These are phyloP conservation scores for Periconia macrospinosa DNA, from an alignment of 2,329 filamentous ascomycete genomes.

Conservation along the genomic window DNA sequence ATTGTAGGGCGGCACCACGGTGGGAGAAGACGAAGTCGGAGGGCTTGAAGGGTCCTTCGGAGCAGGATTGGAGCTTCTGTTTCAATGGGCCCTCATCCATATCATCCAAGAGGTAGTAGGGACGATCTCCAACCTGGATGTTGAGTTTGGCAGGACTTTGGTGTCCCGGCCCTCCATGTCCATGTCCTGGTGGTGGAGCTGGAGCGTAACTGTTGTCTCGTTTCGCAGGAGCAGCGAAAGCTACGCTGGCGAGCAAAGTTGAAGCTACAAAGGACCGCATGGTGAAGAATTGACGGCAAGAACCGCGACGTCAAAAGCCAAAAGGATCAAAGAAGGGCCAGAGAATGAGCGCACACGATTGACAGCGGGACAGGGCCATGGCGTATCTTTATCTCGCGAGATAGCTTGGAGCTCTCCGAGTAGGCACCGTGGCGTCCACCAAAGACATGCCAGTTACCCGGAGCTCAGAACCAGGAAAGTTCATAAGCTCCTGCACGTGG, in stretches of 20 bases:
- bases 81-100: conserved; percentile 44
- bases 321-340: conserved; percentile 12
- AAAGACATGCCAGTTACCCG: background rate
- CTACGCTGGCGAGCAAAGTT: conserved; percentile 28
- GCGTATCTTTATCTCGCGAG: conserved; percentile 25
- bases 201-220: conserved; percentile 15
- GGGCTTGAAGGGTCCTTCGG: conserved; percentile 38
- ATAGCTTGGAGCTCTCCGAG: conserved; percentile 9
- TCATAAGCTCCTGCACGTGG: conserved; percentile 30
- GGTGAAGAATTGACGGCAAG: conserved; percentile 9
- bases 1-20: conserved; percentile 40
- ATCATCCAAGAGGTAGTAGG: conserved; percentile 41
- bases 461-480: conserved; percentile 17
- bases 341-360: conserved; percentile 19
- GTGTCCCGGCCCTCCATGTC: conserved; percentile 1
- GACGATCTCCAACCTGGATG: conserved; percentile 39
- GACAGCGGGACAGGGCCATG: conserved; percentile 5
- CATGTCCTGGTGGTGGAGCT: background rate
- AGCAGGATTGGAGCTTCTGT: conserved; percentile 40
- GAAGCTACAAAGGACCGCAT: conserved; percentile 35
- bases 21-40: conserved; percentile 40
- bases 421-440: background rate
- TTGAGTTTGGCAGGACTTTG: conserved; percentile 25
- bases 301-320: background rate
- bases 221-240: conserved; percentile 27